Evolutionary conservation across 192 early-diverging fungal species (phyloP), one percentile per base, ranked within the genome.

Genomic region (Backusella luteola): DNA sequence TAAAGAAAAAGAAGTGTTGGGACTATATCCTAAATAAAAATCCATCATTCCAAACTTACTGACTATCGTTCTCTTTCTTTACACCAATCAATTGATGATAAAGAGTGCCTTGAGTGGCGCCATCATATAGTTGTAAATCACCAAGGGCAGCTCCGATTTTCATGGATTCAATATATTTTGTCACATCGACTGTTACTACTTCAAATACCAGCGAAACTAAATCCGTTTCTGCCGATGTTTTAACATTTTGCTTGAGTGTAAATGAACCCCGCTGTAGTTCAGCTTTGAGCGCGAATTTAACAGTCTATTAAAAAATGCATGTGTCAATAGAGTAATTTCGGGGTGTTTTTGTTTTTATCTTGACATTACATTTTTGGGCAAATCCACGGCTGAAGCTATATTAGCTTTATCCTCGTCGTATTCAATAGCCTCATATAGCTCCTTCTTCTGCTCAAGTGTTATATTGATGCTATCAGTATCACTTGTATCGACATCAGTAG

Each of bases 371-470:
- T 94, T 92, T 75, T 87, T 86, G 4, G 91, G 91, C 12, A 92
- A 77, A 39, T 90, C 90, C 1, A 89, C 73, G 19, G 86, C 76
- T 0, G 73, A 80, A 0, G 85, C 81, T 29, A 90, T 76, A 0
- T 87, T 86, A 0, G 90, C 83, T 5, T 89, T 78, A 6, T 88
- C 83, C 70, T 93, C 93, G 76, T 94, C 88, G 76, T 88, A 94
- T 70, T 94, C 93, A 73, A 96, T 96, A 4, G 90, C 90, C 6
- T 94, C 92, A 82, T 91, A 94, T n/a, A 96, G 82, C 76, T 94
- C 90, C 67, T 92, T 87, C 63, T 93, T 88, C 67, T 96, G 91
- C 66, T 91, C 88, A 52, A 91, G 91, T 34, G 90, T 89, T 34
- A 94, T 49, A 15, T 72, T 78, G 68, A 84, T 36, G 7, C 53